These are phyloP conservation scores for Elsinoe fawcettii DNA, from an alignment of 2,329 filamentous ascomycete species.

Conservation along the genomic window DNA sequence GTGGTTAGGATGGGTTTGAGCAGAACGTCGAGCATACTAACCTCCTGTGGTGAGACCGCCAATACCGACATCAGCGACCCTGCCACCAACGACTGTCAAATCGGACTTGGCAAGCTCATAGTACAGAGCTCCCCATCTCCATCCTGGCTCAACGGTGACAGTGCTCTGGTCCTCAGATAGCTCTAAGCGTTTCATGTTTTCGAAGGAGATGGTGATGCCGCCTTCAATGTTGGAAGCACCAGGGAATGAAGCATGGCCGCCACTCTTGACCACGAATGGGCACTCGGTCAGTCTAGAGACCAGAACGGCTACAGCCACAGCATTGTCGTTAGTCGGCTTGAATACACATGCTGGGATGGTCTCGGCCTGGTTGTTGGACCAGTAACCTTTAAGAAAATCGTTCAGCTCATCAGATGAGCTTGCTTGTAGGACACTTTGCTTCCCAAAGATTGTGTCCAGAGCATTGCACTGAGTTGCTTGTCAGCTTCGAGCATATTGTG, in stretches of 20 bases:
- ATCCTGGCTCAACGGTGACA: conserved; percentile 9
- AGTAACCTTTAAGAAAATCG: not conserved
- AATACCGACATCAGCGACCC: not conserved
- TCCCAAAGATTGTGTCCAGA: not conserved
- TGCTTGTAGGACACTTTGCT: not conserved
- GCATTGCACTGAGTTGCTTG: not conserved
- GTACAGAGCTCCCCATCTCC: conserved; percentile 6
- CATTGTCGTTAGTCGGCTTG: not conserved
- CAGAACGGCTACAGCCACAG: not conserved
- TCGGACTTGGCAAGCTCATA: not conserved
- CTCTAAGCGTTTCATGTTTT: conserved; percentile 7
- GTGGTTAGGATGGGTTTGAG: not conserved
- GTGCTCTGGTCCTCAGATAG: conserved; percentile 17
- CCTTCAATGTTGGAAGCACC: conserved; percentile 22
- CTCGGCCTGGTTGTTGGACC: conserved; percentile 7
- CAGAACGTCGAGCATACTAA: not conserved
- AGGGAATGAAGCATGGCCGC: conserved; percentile 24
- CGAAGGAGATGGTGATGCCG: conserved; percentile 23
- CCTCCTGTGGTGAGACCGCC: conserved; percentile 8
- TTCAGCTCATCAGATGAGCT: not conserved
- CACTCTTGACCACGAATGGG: conserved; percentile 24
- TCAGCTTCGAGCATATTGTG: not conserved
- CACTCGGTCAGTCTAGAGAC: not conserved
- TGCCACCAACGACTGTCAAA: conserved; percentile 6
- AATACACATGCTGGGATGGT: conserved; percentile 6